Base-by-base conservation (phyloP, 331 rosid species). In the Pyracantha coccinea region DNA sequence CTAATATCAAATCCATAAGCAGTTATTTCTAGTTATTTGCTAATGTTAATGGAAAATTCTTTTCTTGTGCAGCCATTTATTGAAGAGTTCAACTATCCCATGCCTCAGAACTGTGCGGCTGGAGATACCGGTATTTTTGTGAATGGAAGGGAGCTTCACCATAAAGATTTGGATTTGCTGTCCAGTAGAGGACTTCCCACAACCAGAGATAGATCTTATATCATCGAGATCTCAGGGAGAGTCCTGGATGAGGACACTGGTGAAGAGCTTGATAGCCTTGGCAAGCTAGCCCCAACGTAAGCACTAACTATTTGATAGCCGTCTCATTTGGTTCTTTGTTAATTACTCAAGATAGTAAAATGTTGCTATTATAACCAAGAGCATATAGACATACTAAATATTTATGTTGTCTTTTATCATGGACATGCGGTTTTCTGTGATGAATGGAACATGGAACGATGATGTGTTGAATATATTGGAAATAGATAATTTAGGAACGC, bases 201-300 rank as follows among this genome's bases (percentile, higher is more conserved):
- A 24, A 84, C 84, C 14, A 85, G 83, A 62, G 85, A 85, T 79
- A 77, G 91, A 77, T 94, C 96, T 58, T 95, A 95, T 80, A 83
- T 86, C 32, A 8, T 95, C 29, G 99, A 95, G 68, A 95, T 95
- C 61, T 82, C 97, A 0, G 99, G 99, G 74, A 80, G 90, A 80
- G 87, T 95, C 80, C 76, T 85, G 23, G 97, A 95, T 68, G 97
- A 78, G 84, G 92, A 92, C 82, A 90, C 92, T 0, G 96, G 97
- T 4, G 97, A 90, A 80, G 99, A 92, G 83, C 83, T 90, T 33
- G 97, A 92, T 29, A 69, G 96, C 84, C 99, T 95, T 3, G 99
- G 99, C 41, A 95, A 86, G 85, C 97, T 95, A 19, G 99, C 99
- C 19, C 99, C 99, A 28, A 90, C 99, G 99, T 95, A 88, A 92